Evolutionary conservation across 768 basidiomycete species (phyloP).

Genomic region (Pleurotus citrinopileatus): DNA sequence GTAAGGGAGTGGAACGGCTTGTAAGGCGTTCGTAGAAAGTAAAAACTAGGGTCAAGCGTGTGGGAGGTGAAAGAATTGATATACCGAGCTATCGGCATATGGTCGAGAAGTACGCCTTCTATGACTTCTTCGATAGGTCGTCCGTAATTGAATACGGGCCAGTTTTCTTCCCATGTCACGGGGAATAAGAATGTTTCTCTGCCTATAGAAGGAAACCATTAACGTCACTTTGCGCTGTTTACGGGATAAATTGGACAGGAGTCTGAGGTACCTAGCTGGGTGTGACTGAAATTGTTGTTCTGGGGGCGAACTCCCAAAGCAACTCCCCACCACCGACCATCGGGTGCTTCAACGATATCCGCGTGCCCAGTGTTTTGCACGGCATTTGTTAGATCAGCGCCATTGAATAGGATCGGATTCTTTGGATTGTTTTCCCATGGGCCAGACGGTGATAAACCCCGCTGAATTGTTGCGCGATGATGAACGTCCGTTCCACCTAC

Average conservation of each 20-base stretch:
- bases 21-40: constrained; percentile 37
- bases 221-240: background rate
- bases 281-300: constrained; percentile 27
- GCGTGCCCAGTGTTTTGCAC: constrained; percentile 38
- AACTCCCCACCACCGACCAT: constrained; percentile 39
- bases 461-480: constrained; percentile 35
- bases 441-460: constrained; percentile 33
- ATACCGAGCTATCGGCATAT: constrained; percentile 22
- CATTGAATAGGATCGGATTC: constrained; percentile 39
- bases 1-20: constrained; percentile 32
- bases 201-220: constrained; percentile 16
- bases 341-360: constrained; percentile 30
- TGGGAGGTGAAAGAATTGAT: constrained; percentile 25
- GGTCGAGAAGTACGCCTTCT: constrained; percentile 25
- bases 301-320: constrained; percentile 38
- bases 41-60: constrained; percentile 29
- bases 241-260: background rate
- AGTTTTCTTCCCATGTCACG: constrained; percentile 34
- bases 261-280: constrained; percentile 30
- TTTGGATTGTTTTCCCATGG: constrained; percentile 39
- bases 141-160: constrained; percentile 35
- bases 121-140: constrained; percentile 28
- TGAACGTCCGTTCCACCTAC: constrained; percentile 32
- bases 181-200: constrained; percentile 39
- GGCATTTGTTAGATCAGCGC: constrained; percentile 28